Conservation (phyloP, 2,329 filamentous ascomycete species). For the Passalora sequoiae region DNA sequence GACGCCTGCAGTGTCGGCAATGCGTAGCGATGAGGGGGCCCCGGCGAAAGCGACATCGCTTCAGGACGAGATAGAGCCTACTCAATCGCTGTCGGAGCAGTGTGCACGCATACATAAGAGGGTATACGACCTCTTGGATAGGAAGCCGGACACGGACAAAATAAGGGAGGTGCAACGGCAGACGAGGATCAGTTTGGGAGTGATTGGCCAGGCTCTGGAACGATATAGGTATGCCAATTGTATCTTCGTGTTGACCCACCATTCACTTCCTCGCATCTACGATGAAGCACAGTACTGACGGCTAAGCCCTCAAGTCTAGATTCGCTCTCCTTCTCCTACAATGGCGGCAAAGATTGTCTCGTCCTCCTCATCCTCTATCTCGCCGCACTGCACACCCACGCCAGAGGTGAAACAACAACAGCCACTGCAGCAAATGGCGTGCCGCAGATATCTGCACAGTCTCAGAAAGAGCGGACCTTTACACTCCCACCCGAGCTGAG, state of each 20-base stretch:
- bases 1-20: constrained; percentile 1
- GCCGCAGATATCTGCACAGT: constrained; percentile 20
- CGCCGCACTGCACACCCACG: constrained; percentile 50
- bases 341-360: constrained; percentile 96
- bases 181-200: constrained; percentile 63
- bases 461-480: constrained; percentile 3
- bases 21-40: constrained; percentile 9
- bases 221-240: constrained; percentile 70
- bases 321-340: constrained; percentile 86
- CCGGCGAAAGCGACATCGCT: constrained; percentile 4
- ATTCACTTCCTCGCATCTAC: too few species aligned
- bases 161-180: constrained; percentile 66
- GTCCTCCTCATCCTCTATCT: constrained; percentile 86
- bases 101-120: constrained; percentile 52
- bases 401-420: constrained; percentile 24
- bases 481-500: constrained; percentile 54
- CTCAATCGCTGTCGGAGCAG: constrained; percentile 34
- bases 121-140: constrained; percentile 61
- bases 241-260: too few species aligned
- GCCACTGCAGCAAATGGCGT: constrained; percentile 21
- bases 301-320: constrained; percentile 53
- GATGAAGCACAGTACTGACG: constrained; percentile 2
- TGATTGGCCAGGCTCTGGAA: constrained; percentile 69
- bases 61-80: constrained; percentile 5
- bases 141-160: constrained; percentile 52